Evolutionary conservation across 805 yeast species (phyloP), one percentile per base, ranked within the genome.

Genomic region (Scheffersomyces ergatensis): DNA sequence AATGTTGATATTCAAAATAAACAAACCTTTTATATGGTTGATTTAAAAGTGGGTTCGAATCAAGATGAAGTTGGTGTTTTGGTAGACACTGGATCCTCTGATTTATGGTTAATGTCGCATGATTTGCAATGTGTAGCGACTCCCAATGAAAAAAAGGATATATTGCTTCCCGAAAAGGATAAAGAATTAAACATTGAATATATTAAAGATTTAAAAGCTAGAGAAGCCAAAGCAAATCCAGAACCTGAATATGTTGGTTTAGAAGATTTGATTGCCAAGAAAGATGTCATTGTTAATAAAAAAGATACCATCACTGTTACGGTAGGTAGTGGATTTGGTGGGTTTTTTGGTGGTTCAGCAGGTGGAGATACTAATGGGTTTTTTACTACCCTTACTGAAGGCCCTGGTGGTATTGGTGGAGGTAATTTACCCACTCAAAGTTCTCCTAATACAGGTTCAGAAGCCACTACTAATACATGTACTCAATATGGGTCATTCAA

Each of bases 401-500:
- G 32, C 13, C 24, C 36, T 5, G 43, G 41, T 20, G 39, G 18
- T 3, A n/a, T 14, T 4, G 27, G 36, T 17, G 43, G 21, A 29
- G 21, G 33, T 17, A 37, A 13, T 14, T 14, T 4, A 14, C 32
- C 17, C n/a, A 29, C 32, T 29, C 32, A 29, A 29, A 18, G 12
- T 14, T 13, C 5, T 26, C 5, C 14, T 11, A 12, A 8, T 7
- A 11, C 24, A 8, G 7, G 30, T 17, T 4, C 17, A 16, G 26
- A 21, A 5, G 5, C 30, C 11, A 12, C 62, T 1, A 40, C 71
- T 18, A 56, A 63, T 41, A 63, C 69, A 7, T 77, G 83, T 50
- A 62, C 72, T 2, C 33, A 50, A 11, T 66, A 66, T 50, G 83
- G 83, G 5, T 72, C 81, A 1, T 77, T 76, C 53, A 67, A 71